Conservation (phyloP, 2,329 filamentous ascomycete genomes). For the Dryadomyces sulphureus region DNA sequence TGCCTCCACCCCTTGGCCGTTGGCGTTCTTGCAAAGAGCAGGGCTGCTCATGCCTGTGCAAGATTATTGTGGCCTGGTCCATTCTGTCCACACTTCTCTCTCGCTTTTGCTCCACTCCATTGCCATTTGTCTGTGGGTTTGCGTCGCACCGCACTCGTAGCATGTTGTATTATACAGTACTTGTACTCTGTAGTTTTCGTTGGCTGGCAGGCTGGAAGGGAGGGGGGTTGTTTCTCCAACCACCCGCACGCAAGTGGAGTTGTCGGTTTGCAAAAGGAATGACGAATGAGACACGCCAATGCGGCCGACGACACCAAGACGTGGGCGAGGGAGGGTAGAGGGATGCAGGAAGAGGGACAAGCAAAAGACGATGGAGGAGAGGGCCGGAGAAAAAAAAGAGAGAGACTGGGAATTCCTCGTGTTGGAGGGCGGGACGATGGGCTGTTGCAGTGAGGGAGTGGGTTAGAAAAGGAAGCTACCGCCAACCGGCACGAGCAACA, state of each 20-base stretch:
- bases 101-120: neutral
- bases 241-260: neutral
- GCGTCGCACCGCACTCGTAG: neutral
- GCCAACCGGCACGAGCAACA: neutral
- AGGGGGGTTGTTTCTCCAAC: neutral
- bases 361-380: neutral
- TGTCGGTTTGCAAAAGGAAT: neutral
- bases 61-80: neutral
- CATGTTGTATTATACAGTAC: neutral
- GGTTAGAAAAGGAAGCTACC: slow-evolving; percentile 2
- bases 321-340: too few species aligned
- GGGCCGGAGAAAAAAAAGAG: neutral
- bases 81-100: neutral
- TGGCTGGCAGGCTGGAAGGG: neutral
- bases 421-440: neutral
- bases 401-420: too few species aligned
- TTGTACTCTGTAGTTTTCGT: neutral
- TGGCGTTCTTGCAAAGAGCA: neutral
- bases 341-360: neutral
- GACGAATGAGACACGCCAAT: neutral
- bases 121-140: neutral
- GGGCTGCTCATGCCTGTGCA: too few species aligned
- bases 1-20: neutral
- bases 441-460: neutral
- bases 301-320: neutral